phyloP scores from a whole-genome alignment of 495 filamentous ascomycete species.

The Ascodesmis nigricans region DNA sequence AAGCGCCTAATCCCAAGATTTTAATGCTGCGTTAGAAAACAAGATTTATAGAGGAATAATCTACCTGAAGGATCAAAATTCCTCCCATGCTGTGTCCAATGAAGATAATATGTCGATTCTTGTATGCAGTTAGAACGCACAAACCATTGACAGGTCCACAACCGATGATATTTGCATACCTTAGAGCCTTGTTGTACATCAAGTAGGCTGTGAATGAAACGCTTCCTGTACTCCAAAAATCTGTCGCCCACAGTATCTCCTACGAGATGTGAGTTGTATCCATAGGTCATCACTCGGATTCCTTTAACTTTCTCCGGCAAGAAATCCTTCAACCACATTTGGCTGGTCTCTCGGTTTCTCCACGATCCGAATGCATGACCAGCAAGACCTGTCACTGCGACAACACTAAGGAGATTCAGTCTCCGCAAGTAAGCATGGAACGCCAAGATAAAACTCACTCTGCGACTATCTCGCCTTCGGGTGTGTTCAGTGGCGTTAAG shows the following conservation, averaged over 20 bases:
- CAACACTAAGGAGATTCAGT: slow-evolving; percentile 11
- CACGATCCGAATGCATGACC: slow-evolving; percentile 23
- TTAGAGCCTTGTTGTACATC: slow-evolving; percentile 12
- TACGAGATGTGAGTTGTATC: slow-evolving; percentile 20
- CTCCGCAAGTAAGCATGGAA: background rate
- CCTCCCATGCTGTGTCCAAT: slow-evolving; percentile 23
- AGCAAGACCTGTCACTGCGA: slow-evolving; percentile 21
- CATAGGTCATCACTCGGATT: slow-evolving; percentile 20
- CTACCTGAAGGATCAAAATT: slow-evolving; percentile 21
- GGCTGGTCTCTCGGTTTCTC: slow-evolving; percentile 12
- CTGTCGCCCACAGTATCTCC: slow-evolving; percentile 7
- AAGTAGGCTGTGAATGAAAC: slow-evolving; percentile 20
- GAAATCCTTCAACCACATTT: slow-evolving; percentile 23
- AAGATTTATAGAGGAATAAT: too few species aligned
- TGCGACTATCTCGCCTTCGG: background rate
- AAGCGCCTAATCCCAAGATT: too few species aligned
- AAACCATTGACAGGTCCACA: background rate
- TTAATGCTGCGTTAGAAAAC: too few species aligned
- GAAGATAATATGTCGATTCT: slow-evolving; percentile 20
- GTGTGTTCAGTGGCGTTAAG: slow-evolving; percentile 6
- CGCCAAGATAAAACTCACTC: slow-evolving; percentile 3
- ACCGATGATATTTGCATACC: slow-evolving; percentile 8
- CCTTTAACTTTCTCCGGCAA: slow-evolving; percentile 17
- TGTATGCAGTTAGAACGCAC: slow-evolving; percentile 2
- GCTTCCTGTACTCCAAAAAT: slow-evolving; percentile 16